Conservation (phyloP, 179 eudicot species). For the Actinidia chinensis region DNA sequence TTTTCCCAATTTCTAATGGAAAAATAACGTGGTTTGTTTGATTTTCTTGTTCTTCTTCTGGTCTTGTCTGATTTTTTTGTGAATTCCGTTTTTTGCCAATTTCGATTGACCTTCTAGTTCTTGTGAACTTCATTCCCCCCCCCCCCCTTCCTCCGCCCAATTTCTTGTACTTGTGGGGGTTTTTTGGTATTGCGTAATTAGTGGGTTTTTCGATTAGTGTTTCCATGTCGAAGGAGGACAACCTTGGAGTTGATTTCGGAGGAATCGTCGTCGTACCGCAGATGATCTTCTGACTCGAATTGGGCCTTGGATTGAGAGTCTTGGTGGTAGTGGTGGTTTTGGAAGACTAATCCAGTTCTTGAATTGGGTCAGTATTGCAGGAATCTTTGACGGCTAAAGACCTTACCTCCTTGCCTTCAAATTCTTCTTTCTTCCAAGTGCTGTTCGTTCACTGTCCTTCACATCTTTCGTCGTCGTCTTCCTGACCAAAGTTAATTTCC, state of each 20-base stretch:
- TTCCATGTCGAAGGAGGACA: constrained; percentile 37
- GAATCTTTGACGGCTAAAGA: constrained; percentile 72
- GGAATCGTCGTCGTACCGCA: constrained; percentile 55
- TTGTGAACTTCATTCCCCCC: too few relatives aligned
- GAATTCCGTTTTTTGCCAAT: too few relatives aligned
- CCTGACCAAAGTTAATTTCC: constrained; percentile 30
- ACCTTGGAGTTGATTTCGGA: constrained; percentile 29
- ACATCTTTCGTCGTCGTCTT: constrained; percentile 56
- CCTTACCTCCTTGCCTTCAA: constrained; percentile 33
- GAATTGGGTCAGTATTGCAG: constrained; percentile 43
- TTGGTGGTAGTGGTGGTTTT: constrained; percentile 36
- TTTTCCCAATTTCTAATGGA: too few relatives aligned
- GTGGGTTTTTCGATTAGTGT: constrained; percentile 20
- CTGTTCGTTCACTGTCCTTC: constrained; percentile 46
- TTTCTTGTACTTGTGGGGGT: too few relatives aligned
- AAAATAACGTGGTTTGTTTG: too few relatives aligned
- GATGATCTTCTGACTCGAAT: constrained; percentile 70
- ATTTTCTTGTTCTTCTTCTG: too few relatives aligned
- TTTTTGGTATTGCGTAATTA: too few relatives aligned
- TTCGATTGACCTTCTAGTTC: too few relatives aligned
- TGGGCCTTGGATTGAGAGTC: constrained; percentile 79
- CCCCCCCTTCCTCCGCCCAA: too few relatives aligned
- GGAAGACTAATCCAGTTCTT: constrained; percentile 21
- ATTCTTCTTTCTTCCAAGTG: constrained; percentile 22
- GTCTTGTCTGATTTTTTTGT: too few relatives aligned